phyloP scores from a whole-genome alignment of 2,329 filamentous ascomycete species.

The Juglanconis sp. region DNA sequence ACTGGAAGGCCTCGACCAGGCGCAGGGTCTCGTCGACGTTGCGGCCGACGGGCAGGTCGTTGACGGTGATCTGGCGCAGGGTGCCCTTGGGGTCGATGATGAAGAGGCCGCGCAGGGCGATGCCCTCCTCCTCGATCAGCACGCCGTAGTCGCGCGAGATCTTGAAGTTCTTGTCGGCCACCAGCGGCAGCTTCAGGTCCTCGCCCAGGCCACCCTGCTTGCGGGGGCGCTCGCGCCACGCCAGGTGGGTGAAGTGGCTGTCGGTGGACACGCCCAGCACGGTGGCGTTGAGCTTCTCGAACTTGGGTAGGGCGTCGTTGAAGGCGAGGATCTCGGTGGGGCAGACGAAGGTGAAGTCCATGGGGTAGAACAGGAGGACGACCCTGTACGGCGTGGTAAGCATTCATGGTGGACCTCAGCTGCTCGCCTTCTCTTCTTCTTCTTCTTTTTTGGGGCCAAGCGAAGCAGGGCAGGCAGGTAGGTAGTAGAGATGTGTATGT shows the following conservation, averaged over 20 bases:
- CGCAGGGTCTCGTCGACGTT: constrained; percentile 63
- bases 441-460: not conserved
- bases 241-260: constrained; percentile 54
- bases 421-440: not conserved
- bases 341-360: constrained; percentile 68
- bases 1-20: constrained; percentile 72
- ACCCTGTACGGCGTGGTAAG: constrained; percentile 42
- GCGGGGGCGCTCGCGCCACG: constrained; percentile 56
- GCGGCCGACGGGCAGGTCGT: constrained; percentile 63
- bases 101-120: constrained; percentile 62
- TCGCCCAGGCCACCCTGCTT: constrained; percentile 60
- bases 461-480: too few species aligned
- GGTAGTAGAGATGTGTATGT: too few species aligned
- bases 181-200: constrained; percentile 57
- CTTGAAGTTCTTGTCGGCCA: constrained; percentile 60
- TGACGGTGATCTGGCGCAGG: constrained; percentile 62
- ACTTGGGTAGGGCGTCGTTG: constrained; percentile 58
- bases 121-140: constrained; percentile 60
- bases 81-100: constrained; percentile 63
- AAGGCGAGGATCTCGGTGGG: constrained; percentile 65
- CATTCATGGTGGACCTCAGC: not conserved
- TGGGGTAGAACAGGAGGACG: constrained; percentile 64
- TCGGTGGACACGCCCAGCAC: constrained; percentile 62
- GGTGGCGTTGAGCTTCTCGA: constrained; percentile 54
- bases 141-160: constrained; percentile 62